These are phyloP conservation scores for Penicillium rolfsii DNA, from an alignment of 2,329 filamentous ascomycete genomes.

Conservation along the genomic window DNA sequence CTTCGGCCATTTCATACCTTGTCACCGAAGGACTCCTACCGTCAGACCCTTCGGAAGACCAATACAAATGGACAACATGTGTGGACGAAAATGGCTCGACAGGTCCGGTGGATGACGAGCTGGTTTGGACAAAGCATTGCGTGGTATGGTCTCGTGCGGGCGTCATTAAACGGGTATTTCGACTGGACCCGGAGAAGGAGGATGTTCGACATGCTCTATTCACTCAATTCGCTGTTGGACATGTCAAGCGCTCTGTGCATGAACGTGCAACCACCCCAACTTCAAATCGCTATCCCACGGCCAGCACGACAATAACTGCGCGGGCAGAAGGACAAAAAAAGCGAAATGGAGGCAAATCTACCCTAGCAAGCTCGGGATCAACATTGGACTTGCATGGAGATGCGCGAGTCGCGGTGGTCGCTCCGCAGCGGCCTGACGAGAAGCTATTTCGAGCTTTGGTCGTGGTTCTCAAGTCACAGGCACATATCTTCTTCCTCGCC, in stretches of 20 bases:
- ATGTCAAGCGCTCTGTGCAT: conserved; percentile 27
- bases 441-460: conserved; percentile 68
- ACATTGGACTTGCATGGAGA: conserved; percentile 35
- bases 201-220: conserved; percentile 82
- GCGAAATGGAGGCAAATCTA: conserved; percentile 32
- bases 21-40: conserved; percentile 78
- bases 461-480: conserved; percentile 88
- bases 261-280: conserved; percentile 8
- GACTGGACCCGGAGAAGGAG: conserved; percentile 84
- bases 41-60: conserved; percentile 62
- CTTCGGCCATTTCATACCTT: conserved; percentile 79
- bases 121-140: conserved; percentile 72
- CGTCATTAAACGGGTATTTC: conserved; percentile 81
- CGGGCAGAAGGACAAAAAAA: conserved; percentile 18
- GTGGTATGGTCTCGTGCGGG: conserved; percentile 90
- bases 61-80: conserved; percentile 75
- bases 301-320: conserved; percentile 11
- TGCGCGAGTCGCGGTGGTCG: conserved; percentile 23
- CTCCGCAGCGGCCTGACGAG: conserved; percentile 28
- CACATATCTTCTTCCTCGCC: conserved; percentile 87
- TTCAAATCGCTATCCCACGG: conserved; percentile 7
- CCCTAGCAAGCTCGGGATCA: conserved; percentile 24
- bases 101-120: conserved; percentile 69
- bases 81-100: conserved; percentile 48
- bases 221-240: conserved; percentile 71